A percentile compares a stretch with the other conserved stretches of the same genome.
phyloP scores from a whole-genome alignment of 225 moss, liverwort and hornwort species.

The Pleurozium schreberi region DNA sequence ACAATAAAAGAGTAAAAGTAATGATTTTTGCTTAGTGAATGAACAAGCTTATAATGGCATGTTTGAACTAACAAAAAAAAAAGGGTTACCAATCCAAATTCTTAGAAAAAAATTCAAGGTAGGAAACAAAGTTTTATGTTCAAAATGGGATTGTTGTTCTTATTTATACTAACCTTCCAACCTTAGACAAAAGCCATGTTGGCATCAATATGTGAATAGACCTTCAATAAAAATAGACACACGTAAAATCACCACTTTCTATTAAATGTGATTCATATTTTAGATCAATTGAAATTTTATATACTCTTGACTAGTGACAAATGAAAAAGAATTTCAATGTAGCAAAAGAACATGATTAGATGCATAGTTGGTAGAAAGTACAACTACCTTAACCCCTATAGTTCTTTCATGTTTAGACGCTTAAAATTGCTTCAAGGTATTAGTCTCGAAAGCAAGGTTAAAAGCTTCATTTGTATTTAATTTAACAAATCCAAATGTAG shows the following conservation, averaged over 20 bases:
- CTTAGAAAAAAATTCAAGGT: neutral
- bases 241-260: neutral
- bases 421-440: too few species aligned
- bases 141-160: neutral
- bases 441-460: too few species aligned
- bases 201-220: too few species aligned
- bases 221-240: neutral
- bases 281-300: neutral
- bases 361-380: neutral
- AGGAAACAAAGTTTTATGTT: neutral
- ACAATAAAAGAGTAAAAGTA: neutral
- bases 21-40: neutral
- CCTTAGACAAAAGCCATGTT: fast-evolving
- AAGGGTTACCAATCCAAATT: neutral
- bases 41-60: neutral
- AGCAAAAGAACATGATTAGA: neutral
- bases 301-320: neutral
- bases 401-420: too few species aligned
- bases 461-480: too few species aligned
- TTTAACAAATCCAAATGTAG: too few species aligned
- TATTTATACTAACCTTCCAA: neutral
- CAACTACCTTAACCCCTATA: neutral
- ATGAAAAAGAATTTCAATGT: neutral
- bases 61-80: neutral
- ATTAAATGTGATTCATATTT: neutral